Conservation (phyloP, 441 rosid species). For the Adansonia madagascariensis region DNA sequence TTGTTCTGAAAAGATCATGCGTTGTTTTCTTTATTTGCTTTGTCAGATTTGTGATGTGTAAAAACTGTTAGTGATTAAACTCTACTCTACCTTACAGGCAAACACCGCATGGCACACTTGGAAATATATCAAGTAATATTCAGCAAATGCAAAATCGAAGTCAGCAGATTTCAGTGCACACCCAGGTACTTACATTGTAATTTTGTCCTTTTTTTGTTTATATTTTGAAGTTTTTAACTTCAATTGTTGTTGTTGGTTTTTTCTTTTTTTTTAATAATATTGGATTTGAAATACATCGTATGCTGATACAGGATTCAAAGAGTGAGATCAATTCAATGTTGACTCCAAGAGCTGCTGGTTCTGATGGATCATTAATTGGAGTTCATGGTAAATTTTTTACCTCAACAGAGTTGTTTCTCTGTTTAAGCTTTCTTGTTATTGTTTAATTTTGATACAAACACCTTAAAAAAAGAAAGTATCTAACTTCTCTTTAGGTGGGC, state of each 20-base stretch:
- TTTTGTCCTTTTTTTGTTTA: neutral
- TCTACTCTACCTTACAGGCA: constrained; percentile 36
- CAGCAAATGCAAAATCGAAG: constrained; percentile 41
- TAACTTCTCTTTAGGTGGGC: neutral
- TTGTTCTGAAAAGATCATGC: neutral
- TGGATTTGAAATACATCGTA: constrained; percentile 17
- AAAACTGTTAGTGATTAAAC: constrained; percentile 9
- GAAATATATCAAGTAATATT: constrained; percentile 35
- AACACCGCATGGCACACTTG: constrained; percentile 39
- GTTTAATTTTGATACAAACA: neutral
- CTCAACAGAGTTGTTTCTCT: neutral
- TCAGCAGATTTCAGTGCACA: constrained; percentile 40
- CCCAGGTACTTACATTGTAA: constrained; percentile 29
- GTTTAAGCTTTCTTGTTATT: neutral
- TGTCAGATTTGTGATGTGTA: constrained; percentile 8
- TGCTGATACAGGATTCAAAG: constrained; percentile 41
- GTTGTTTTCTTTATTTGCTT: constrained; percentile 17
- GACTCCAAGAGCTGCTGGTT: constrained; percentile 40
- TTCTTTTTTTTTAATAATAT: neutral
- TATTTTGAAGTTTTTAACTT: neutral
- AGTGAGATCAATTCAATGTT: constrained; percentile 49
- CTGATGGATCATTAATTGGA: constrained; percentile 49
- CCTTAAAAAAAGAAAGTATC: neutral
- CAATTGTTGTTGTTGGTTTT: neutral
- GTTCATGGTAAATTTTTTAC: constrained; percentile 34